A percentile compares a stretch with the other conserved stretches of the same genome.
These are phyloP conservation scores for Globisporangium paroecandrum DNA, from an alignment of 352 stramenopile species.

Conservation along the genomic window DNA sequence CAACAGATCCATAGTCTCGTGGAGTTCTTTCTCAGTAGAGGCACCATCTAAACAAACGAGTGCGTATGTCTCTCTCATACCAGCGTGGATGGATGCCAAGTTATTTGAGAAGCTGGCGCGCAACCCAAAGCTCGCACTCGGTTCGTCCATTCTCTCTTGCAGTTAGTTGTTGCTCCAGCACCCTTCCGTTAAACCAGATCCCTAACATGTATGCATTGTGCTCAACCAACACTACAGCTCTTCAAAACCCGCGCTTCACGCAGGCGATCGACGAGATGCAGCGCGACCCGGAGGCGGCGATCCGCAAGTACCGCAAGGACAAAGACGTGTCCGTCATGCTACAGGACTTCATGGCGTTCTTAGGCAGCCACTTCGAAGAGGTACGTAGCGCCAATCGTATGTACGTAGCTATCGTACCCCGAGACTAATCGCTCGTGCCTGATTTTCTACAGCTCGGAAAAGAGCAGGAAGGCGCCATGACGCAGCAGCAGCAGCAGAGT, in stretches of 20 bases:
- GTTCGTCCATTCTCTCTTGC: constrained; percentile 20
- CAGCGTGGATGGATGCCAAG: constrained; percentile 73
- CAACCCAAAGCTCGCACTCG: constrained; percentile 50
- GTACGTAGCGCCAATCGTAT: constrained; percentile 19
- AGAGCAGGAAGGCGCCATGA: constrained; percentile 15
- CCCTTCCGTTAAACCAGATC: no score
- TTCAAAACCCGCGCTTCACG: constrained; percentile 68
- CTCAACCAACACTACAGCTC: constrained; percentile 21
- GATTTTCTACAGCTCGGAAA: constrained; percentile 38
- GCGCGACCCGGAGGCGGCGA: constrained; percentile 45
- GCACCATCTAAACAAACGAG: neutral
- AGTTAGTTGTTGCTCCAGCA: no score
- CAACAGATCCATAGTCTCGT: no score
- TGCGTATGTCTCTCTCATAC: neutral
- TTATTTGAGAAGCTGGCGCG: constrained; percentile 69
- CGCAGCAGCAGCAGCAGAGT: constrained; percentile 15
- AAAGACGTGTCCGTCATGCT: constrained; percentile 55
- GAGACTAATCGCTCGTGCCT: neutral
- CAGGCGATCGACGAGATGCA: constrained; percentile 71
- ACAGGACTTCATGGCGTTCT: constrained; percentile 66
- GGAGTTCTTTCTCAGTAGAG: no score
- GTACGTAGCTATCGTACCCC: neutral
- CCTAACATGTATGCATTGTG: neutral
- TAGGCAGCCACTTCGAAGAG: constrained; percentile 75
- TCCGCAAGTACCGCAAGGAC: constrained; percentile 72